Evolutionary conservation across 345 rosid species (phyloP), one percentile per base, ranked within the genome.

Genomic region (Chamaenerion angustifolium): DNA sequence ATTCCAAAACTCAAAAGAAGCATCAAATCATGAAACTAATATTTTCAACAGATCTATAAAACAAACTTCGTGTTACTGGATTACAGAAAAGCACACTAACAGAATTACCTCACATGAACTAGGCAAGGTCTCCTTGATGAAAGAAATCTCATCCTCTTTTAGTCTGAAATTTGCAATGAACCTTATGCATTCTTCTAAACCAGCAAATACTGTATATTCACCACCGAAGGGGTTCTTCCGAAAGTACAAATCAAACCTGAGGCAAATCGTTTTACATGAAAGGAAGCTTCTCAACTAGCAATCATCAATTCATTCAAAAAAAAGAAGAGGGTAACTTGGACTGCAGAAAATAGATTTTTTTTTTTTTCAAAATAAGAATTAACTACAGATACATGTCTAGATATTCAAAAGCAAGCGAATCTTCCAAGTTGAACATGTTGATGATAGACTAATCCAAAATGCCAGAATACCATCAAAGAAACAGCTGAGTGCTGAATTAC

Each of bases 191-290:
- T 93, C 99, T 46, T 88, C 99, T 56, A 93, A 74, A 43, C 99
- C 96, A 45, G 99, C 96, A 74, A 85, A 93, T 18, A 93, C 62
- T 0, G 96, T 85, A 46, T 82, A 93, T 52, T 93, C 99, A 18
- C 99, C 96, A 46, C 92, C 92, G 62, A 93, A 93, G 0, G 97
- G 99, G 61, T 81, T 93, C 85, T 66, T 93, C 60, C 96, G 94
- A 57, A 88, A 88, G 74, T 76, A 93, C 35, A 93, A 59, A 73
- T 93, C 99, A 62, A 88, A 93, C 71, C 99, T 92, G 71, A 31
- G 67, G 49, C 54, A 60, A 1, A 27, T 41, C 12, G 52, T 16
- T 40, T 51, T 46, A 12, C 37, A 8, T 37, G 45, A 31, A 13
- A 49, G 46, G 45, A 14, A 62, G 47, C 47, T 46, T 13, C 64